These are phyloP conservation scores for Brassica hybrid DNA, from an alignment of 441 rosid species.

Conservation along the genomic window DNA sequence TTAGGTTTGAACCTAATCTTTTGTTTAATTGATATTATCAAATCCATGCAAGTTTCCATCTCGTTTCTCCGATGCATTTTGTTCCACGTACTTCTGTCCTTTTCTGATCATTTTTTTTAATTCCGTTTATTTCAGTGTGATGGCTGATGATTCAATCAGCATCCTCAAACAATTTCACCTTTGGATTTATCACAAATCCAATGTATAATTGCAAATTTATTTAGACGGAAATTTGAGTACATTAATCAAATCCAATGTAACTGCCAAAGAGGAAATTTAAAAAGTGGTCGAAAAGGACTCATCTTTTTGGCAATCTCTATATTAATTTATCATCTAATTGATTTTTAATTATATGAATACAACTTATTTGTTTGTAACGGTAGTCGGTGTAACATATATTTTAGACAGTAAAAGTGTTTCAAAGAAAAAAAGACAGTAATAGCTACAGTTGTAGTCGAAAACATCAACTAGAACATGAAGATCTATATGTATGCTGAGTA, in stretches of 20 bases:
- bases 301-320: background rate
- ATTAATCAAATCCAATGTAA: too few relatives aligned
- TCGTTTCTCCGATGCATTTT: slow-evolving; percentile 18
- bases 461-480: too few relatives aligned
- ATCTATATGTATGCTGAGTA: too few relatives aligned
- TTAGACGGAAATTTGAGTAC: too few relatives aligned
- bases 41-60: slow-evolving; percentile 38
- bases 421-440: too few relatives aligned
- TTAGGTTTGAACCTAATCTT: slow-evolving; percentile 43
- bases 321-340: background rate
- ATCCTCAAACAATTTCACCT: slow-evolving; percentile 28
- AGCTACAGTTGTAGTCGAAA: too few relatives aligned
- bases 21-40: slow-evolving; percentile 36
- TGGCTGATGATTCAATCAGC: slow-evolving; percentile 26
- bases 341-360: background rate
- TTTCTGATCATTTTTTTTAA: slow-evolving; percentile 16
- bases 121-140: background rate
- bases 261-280: background rate
- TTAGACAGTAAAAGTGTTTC: background rate
- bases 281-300: background rate
- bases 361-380: background rate
- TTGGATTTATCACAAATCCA: background rate
- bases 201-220: background rate
- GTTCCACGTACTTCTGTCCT: slow-evolving; percentile 41
- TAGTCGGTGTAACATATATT: background rate